Evolutionary conservation across 306 rosid genomes (phyloP).

Genomic region (Morella rubra): DNA sequence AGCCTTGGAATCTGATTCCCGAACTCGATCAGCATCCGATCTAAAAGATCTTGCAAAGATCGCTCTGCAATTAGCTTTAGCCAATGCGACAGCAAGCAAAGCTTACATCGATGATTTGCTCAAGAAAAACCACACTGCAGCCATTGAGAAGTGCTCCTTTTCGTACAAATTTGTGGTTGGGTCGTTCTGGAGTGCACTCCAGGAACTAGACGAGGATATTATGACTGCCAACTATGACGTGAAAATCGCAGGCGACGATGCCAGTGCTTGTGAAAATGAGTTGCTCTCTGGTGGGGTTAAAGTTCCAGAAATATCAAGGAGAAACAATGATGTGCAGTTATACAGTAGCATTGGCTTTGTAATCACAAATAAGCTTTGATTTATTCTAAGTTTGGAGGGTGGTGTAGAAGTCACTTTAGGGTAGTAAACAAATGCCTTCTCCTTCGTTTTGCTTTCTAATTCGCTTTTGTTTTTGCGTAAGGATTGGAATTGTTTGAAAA

Average conservation of each 20-base stretch:
- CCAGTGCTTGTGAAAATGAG: not conserved
- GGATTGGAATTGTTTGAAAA: too few relatives aligned
- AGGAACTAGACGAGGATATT: conserved; percentile 10
- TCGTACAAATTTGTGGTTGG: not conserved
- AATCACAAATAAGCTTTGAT: not conserved
- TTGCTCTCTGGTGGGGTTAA: not conserved
- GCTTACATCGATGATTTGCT: not conserved
- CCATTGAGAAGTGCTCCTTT: conserved; percentile 11
- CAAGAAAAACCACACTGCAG: not conserved
- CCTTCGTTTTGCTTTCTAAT: too few relatives aligned
- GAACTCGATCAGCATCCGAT: not conserved
- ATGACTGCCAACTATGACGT: conserved; percentile 17
- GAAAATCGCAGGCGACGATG: not conserved
- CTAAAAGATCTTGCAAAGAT: conserved; percentile 8
- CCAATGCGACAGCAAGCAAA: not conserved
- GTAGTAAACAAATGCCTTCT: too few relatives aligned
- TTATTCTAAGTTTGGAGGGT: not conserved
- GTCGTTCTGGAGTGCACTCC: conserved; percentile 1
- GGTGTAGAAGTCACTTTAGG: too few relatives aligned
- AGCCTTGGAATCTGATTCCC: conserved; percentile 16
- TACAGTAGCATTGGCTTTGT: conserved; percentile 6
- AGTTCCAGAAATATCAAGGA: not conserved
- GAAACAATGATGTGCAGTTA: conserved; percentile 4
- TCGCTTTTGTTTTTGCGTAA: too few relatives aligned
- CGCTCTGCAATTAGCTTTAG: conserved; percentile 6